Evolutionary conservation across 257 asterid species (phyloP), one percentile per base, ranked within the genome.

Genomic region (Gardenia jasminoides): DNA sequence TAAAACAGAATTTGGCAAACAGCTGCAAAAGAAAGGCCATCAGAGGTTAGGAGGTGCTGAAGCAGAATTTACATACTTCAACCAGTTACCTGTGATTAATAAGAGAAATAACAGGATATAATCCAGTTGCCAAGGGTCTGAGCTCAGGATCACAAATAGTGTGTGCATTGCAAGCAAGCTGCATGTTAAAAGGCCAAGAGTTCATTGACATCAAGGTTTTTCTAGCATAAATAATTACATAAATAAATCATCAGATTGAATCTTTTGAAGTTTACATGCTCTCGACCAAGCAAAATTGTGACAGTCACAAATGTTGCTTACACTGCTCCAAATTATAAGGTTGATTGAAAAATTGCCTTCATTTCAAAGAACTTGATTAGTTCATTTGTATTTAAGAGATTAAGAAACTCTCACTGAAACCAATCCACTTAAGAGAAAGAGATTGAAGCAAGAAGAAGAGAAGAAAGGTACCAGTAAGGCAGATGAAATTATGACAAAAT

Each of bases 101-200:
- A 80, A 91, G 83, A 59, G 99, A 92, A 81, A 96, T 79, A 58
- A 90, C 90, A n/a, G 98, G 97, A 81, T 88, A 96, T 30, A 96
- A 84, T 80, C 99, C 98, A 13, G 99, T 96, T 81, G 94, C 99
- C 79, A 88, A 87, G 77, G 99, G 97, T 85, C 91, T 91, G 87
- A 96, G 85, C 86, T 93, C 99, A 80, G 90, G 80, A 46, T 96
- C 98, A 87, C 97, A 93, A 76, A 96, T 90, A 62, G 97, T 89
- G 88, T 96, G 99, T 33, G 99, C 99, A 88, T 96, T 96, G 94
- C 99, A 96, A 44, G 99, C 95, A 83, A 96, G 85, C 99, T 96
- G 90, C 86, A 82, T 7, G 15, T 58, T 58, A 48, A 33, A 72
- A 44, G 41, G 30, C 52, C 39, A 22, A 44, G 22, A 74, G 19